These are phyloP conservation scores for Kuraishia floccosa DNA, from an alignment of 805 yeast species.

Conservation along the genomic window DNA sequence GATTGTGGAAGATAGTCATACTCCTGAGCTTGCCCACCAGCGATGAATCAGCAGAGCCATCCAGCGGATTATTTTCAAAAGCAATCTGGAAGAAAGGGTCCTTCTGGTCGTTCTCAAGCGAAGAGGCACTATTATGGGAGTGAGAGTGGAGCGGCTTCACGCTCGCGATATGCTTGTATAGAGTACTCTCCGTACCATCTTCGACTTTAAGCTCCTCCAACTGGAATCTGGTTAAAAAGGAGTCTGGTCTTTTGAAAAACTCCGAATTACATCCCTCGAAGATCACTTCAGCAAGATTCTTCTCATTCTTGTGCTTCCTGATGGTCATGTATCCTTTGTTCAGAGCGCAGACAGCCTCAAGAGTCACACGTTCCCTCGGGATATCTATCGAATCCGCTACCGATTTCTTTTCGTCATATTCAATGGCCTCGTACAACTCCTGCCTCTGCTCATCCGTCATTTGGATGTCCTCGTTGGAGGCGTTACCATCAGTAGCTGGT, in stretches of 20 bases:
- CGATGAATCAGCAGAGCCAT: conserved; percentile 72
- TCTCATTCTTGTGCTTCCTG: conserved; percentile 23
- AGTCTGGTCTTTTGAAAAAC: conserved; percentile 67
- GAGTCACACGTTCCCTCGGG: conserved; percentile 63
- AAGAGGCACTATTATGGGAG: conserved; percentile 12
- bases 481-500: conserved; percentile 8
- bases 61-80: conserved; percentile 81
- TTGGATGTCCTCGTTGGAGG: conserved; percentile 20
- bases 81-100: conserved; percentile 74
- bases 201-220: conserved; percentile 76
- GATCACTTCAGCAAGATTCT: conserved; percentile 60
- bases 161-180: conserved; percentile 83
- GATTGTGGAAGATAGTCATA: conserved; percentile 84
- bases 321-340: conserved; percentile 71
- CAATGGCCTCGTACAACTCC: conserved; percentile 90
- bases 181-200: conserved; percentile 70
- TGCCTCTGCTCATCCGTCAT: conserved; percentile 81
- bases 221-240: conserved; percentile 60
- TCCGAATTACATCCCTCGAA: conserved; percentile 76
- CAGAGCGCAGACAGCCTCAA: conserved; percentile 57
- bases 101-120: conserved; percentile 4
- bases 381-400: conserved; percentile 43
- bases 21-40: conserved; percentile 67
- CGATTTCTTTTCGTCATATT: conserved; percentile 60
- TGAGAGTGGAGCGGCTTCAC: conserved; percentile 51